Percentiles rank a stretch among this genome's conserved stretches.
phyloP scores from a whole-genome alignment of 768 basidiomycete species.

The Mycena vulgaris region DNA sequence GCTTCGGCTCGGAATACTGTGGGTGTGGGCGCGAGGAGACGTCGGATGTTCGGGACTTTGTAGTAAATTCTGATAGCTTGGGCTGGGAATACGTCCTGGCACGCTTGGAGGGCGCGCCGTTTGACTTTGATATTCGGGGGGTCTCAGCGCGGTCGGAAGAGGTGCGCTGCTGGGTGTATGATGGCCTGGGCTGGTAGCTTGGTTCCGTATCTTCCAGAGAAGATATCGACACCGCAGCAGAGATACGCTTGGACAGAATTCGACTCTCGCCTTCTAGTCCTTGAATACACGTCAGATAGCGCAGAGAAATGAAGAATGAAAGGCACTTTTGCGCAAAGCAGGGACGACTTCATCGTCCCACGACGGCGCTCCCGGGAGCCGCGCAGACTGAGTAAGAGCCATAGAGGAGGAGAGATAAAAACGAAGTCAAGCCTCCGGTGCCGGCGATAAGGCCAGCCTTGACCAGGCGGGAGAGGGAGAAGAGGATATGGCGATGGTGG shows the following conservation, averaged over 20 bases:
- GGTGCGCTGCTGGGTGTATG: conserved; percentile 40
- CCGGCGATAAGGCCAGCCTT: conserved; percentile 22
- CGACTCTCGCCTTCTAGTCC: conserved; percentile 88
- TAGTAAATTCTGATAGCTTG: conserved; percentile 58
- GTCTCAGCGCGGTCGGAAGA: conserved; percentile 49
- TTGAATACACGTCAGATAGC: conserved; percentile 48
- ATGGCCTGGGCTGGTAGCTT: conserved; percentile 55
- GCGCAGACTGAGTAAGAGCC: conserved; percentile 35
- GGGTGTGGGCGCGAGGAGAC: conserved; percentile 60
- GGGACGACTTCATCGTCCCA: conserved; percentile 76
- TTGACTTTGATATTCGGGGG: conserved; percentile 41
- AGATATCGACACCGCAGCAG: conserved; percentile 73
- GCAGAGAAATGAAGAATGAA: conserved; percentile 9
- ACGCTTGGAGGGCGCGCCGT: conserved; percentile 59
- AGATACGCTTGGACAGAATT: conserved; percentile 83
- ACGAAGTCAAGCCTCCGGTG: conserved; percentile 6
- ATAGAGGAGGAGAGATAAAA: conserved; percentile 6
- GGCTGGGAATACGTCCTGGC: conserved; percentile 79
- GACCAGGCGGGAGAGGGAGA: neutral
- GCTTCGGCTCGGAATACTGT: conserved; percentile 52
- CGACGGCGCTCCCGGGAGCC: conserved; percentile 36
- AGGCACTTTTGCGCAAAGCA: conserved; percentile 66
- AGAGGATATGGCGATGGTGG: conserved; percentile 22
- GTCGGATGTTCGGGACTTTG: conserved; percentile 56
- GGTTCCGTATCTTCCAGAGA: conserved; percentile 68